A percentile compares a stretch with the other conserved stretches of the same genome.
Evolutionary conservation across 768 basidiomycete species (phyloP).

Genomic region (Trametes cubensis): DNA sequence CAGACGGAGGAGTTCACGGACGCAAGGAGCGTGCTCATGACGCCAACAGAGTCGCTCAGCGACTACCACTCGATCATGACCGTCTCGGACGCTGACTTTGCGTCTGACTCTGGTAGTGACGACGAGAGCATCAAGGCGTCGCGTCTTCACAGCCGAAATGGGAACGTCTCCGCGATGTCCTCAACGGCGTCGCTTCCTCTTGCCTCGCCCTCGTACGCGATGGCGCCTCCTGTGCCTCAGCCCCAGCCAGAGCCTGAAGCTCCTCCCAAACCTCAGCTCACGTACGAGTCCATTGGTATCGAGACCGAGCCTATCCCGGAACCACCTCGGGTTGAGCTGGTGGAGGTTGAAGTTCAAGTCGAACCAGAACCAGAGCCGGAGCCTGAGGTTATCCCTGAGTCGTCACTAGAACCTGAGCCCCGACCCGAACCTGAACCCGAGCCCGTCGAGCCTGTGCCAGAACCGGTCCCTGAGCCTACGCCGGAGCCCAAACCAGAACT

Average conservation of each 20-base stretch:
- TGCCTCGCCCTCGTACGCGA: constrained; percentile 15
- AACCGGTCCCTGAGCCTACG: constrained; percentile 30
- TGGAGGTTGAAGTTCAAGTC: constrained; percentile 8
- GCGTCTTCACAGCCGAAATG: constrained; percentile 36
- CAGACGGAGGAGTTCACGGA: constrained; percentile 78
- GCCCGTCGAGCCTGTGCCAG: constrained; percentile 33
- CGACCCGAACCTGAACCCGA: constrained; percentile 16
- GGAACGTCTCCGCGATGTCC: constrained; percentile 34
- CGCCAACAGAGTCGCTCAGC: constrained; percentile 67
- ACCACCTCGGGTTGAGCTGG: constrained; percentile 1
- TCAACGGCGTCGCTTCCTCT: constrained; percentile 26
- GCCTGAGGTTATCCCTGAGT: constrained; percentile 14
- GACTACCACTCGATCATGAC: constrained; percentile 81
- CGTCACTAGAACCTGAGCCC: constrained; percentile 20
- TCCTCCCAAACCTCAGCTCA: constrained; percentile 29
- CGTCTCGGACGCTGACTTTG: constrained; percentile 64
- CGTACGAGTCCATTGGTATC: constrained; percentile 56
- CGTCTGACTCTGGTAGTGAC: constrained; percentile 56
- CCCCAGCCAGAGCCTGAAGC: constrained; percentile 28
- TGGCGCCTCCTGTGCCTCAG: constrained; percentile 23
- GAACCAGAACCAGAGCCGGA: constrained; percentile 20
- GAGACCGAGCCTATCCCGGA: constrained; percentile 31
- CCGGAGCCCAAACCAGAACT: constrained; percentile 59
- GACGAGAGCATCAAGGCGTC: constrained; percentile 79
- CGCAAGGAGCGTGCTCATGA: constrained; percentile 62